Conservation (phyloP, 306 rosid species). For the Cucurbita pepo region DNA sequence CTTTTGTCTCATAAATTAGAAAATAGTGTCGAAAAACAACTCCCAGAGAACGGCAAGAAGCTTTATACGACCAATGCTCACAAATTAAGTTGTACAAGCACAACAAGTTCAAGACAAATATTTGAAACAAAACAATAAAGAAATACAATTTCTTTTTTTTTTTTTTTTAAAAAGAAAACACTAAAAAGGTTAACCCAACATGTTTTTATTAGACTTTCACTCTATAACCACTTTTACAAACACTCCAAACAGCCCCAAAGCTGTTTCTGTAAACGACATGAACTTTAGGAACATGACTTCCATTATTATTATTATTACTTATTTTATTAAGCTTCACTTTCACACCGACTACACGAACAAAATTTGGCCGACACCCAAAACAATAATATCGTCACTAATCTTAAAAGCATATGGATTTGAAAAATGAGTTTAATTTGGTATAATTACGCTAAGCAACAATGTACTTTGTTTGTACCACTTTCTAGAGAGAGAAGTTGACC, state of each 20-base stretch:
- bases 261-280: not conserved
- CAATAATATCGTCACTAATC: not conserved
- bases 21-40: too few species aligned
- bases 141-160: not conserved
- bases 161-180: not conserved
- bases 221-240: not conserved
- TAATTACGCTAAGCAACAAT: conserved; percentile 2
- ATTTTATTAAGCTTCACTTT: not conserved
- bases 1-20: too few species aligned
- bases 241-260: not conserved
- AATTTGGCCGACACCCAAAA: conserved; percentile 1
- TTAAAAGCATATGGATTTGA: not conserved
- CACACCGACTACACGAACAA: not conserved
- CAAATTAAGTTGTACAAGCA: too few species aligned
- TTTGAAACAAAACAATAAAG: not conserved
- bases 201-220: not conserved
- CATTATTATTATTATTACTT: not conserved
- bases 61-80: too few species aligned
- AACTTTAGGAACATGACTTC: not conserved
- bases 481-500: conserved; percentile 2
- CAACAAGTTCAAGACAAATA: not conserved
- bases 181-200: not conserved
- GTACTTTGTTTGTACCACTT: conserved; percentile 1
- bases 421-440: not conserved
- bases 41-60: too few species aligned